Percentiles rank a stretch among this genome's conserved stretches.
Conservation (phyloP, 176 grass and related monocot species). For the Zea mays region Zm-B73-REFERENCE-NAM-5.0 NC_050103.1:23458001-23458500, state of each 20-base stretch:
- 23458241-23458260: conserved; percentile 46
- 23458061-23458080: conserved; percentile 32
- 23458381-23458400: conserved; percentile 12
- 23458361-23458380: conserved; percentile 14
- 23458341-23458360: not conserved
- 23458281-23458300: conserved; percentile 36
- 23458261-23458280: conserved; percentile 60
- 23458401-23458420: conserved; percentile 31
- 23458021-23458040: conserved; percentile 19
- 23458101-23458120: conserved; percentile 2
- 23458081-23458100: conserved; percentile 35
- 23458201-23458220: conserved; percentile 48
- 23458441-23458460: conserved; percentile 25
- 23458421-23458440: conserved; percentile 32
- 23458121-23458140: conserved; percentile 17
- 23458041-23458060: conserved; percentile 20
- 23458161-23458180: conserved; percentile 1
- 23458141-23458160: conserved; percentile 22
- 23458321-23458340: conserved; percentile 55
- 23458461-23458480: not conserved
- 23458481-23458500: conserved; percentile 27
- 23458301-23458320: conserved; percentile 39
- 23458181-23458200: conserved; percentile 43
- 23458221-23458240: conserved; percentile 39
- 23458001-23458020: conserved; percentile 43